These are phyloP conservation scores for Prunus kanzakura DNA, from an alignment of 306 rosid species.

Conservation along the genomic window DNA sequence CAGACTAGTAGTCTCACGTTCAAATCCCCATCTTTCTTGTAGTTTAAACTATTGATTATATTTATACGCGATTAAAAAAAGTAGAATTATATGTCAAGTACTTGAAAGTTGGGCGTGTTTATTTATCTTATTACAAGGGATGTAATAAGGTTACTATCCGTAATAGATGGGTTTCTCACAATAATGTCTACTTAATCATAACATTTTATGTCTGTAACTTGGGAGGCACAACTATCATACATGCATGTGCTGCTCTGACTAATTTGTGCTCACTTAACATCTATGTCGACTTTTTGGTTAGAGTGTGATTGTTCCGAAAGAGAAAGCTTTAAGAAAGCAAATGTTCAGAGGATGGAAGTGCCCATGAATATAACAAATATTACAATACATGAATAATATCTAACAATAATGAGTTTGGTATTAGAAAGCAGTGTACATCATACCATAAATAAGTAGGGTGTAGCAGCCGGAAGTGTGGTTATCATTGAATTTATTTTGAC, in stretches of 20 bases:
- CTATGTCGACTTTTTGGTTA: not conserved
- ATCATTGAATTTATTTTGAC: not conserved
- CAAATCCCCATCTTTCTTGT: no score
- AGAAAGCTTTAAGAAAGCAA: not conserved
- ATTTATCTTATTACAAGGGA: no score
- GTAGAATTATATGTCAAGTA: no score
- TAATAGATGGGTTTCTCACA: no score
- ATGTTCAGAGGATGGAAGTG: not conserved
- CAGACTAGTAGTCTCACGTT: accelerated
- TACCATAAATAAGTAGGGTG: not conserved
- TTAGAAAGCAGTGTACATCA: not conserved
- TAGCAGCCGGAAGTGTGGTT: slow-evolving; percentile 22
- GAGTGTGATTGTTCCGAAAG: not conserved
- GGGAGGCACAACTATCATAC: no score
- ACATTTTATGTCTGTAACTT: no score
- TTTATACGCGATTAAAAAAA: no score
- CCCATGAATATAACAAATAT: not conserved
- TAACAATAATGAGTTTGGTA: not conserved
- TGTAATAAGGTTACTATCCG: no score
- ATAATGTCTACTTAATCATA: no score
- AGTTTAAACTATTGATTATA: no score
- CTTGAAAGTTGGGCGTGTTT: no score
- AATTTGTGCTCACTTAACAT: not conserved
- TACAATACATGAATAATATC: not conserved
- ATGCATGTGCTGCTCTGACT: no score